Percentiles rank a stretch among this genome's conserved stretches.
phyloP scores from a whole-genome alignment of 1,284 basidiomycete species.

The Macrocystidia cucumis region DNA sequence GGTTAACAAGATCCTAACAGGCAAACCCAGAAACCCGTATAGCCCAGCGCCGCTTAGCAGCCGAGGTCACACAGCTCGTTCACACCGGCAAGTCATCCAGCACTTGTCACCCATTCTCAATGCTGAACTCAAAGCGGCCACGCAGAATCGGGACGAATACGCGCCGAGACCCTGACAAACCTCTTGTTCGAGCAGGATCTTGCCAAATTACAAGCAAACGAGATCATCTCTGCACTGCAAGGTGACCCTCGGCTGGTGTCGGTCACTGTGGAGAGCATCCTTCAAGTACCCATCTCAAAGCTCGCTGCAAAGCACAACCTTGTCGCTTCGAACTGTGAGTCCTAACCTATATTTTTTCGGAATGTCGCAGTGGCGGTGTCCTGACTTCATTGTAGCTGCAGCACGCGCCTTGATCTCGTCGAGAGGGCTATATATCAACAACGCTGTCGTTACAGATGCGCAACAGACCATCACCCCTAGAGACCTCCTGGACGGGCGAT shows the following conservation, averaged over 20 bases:
- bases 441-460: constrained; percentile 28
- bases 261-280: constrained; percentile 32
- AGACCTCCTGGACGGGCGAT: constrained; percentile 54
- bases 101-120: too few species aligned
- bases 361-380: constrained; percentile 1
- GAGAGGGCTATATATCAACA: constrained; percentile 38
- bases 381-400: constrained; percentile 27
- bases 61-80: constrained; percentile 84
- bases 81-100: constrained; percentile 59
- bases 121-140: background rate
- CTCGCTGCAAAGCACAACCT: constrained; percentile 46
- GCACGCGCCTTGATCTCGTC: constrained; percentile 47
- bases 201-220: constrained; percentile 31
- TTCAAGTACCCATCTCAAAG: constrained; percentile 44
- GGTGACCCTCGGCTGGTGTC: constrained; percentile 51
- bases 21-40: constrained; percentile 46
- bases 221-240: constrained; percentile 46
- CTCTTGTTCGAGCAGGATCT: constrained; percentile 54
- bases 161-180: constrained; percentile 52
- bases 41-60: constrained; percentile 78
- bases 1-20: constrained; percentile 22
- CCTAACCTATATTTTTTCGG: constrained; percentile 3
- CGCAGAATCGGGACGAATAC: constrained; percentile 28
- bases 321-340: constrained; percentile 47
- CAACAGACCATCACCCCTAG: constrained; percentile 32